Evolutionary conservation across 192 early-diverging fungal genomes (phyloP), one percentile per base, ranked within the genome.

Genomic region (Umbelopsis isabellina): DNA sequence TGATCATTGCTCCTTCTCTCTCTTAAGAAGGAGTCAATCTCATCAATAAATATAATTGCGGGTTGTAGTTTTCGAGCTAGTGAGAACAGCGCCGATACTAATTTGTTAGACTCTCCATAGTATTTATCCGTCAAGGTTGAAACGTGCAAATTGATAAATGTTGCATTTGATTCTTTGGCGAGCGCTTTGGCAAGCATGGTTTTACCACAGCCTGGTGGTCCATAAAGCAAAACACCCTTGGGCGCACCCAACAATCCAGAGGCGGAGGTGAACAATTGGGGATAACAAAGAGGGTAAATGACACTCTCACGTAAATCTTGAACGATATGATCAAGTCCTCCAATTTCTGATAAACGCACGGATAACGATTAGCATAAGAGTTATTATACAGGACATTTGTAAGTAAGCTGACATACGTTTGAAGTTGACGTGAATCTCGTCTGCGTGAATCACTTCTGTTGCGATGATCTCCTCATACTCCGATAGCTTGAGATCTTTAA

Each of bases 161-260:
- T 96, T 0, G 98, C 98, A 49, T 90, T 89, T n/a, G 95, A 97
- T 78, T 99, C 98, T 52, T 92, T 91, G 33, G 98, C 97, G 27
- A 99, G 86, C 5, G 98, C 98, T 81, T 98, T 98, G 61, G 98
- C 98, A 74, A 97, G 74, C 95, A 99, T 97, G 16, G 97, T 99
- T 77, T 99, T 99, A 52, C 98, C 98, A 71, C 95, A 97, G 23
- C 96, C 91, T 16, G 96, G 95, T 46, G 96, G 95, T 10, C 96
- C 97, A 78, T 97, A 95, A n/a, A 99, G 80, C 46, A 98, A 74
- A 20, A 97, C 94, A 33, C 98, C 98, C 69, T 96, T 95, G 37
- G 98, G 95, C 9, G 95, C 92, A 7, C 94, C 95, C 49, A 98
- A 77, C 47, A 99, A 79, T 13, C 94, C 94, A 15, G 92, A 93